phyloP scores from a whole-genome alignment of 768 basidiomycete species.

The Amanita muscaria region DNA sequence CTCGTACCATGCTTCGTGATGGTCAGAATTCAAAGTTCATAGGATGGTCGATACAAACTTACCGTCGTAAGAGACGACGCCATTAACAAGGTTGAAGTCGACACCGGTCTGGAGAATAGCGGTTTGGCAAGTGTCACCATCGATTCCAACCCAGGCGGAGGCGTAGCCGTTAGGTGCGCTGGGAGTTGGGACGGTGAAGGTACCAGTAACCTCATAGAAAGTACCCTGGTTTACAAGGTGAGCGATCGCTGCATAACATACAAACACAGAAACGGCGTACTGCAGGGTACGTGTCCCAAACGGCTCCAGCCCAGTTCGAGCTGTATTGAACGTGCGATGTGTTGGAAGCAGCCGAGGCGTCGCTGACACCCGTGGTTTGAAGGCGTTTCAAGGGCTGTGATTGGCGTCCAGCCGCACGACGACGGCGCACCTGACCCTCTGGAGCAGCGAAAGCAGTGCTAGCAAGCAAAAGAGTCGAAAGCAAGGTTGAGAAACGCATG shows the following conservation, averaged over 20 bases:
- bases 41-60: not conserved
- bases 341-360: slow-evolving; percentile 7
- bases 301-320: slow-evolving; percentile 29
- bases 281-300: slow-evolving; percentile 18
- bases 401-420: too few species aligned
- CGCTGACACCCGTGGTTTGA: too few species aligned
- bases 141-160: slow-evolving; percentile 29
- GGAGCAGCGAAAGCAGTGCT: not conserved
- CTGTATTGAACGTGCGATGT: slow-evolving; percentile 20
- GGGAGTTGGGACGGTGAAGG: slow-evolving; percentile 25
- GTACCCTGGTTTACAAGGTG: not conserved
- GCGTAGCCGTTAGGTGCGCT: slow-evolving; percentile 19
- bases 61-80: not conserved
- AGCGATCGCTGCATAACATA: not conserved
- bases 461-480: not conserved
- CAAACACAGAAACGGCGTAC: slow-evolving; percentile 10
- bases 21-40: too few species aligned
- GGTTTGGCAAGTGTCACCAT: slow-evolving; percentile 26
- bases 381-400: not conserved
- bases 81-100: slow-evolving; percentile 20
- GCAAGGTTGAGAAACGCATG: too few species aligned
- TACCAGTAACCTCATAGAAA: slow-evolving; percentile 21
- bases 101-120: slow-evolving; percentile 29
- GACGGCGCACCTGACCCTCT: not conserved
- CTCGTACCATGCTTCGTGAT: not conserved